Conservation (phyloP, 2,329 filamentous ascomycete genomes). For the Simplicillium sp. region DNA sequence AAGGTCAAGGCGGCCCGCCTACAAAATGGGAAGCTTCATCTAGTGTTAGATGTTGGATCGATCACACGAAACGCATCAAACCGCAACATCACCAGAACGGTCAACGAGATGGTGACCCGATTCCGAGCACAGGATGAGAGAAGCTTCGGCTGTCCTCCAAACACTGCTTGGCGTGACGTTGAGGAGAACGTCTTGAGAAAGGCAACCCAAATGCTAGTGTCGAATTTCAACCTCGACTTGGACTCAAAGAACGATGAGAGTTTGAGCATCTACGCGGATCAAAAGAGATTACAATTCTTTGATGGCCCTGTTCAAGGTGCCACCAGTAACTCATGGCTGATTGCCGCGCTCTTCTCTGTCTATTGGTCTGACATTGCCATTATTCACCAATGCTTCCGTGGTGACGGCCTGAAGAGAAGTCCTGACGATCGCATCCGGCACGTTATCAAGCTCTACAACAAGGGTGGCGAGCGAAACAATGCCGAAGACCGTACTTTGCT, state of each 20-base stretch:
- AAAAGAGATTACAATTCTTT: conserved; percentile 17
- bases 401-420: conserved; percentile 9
- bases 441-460: conserved; percentile 29
- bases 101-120: conserved; percentile 29
- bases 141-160: conserved; percentile 19
- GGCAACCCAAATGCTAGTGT: conserved; percentile 19
- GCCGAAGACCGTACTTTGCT: conserved; percentile 25
- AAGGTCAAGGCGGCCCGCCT: conserved; percentile 30
- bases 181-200: conserved; percentile 23
- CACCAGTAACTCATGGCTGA: conserved; percentile 30
- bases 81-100: conserved; percentile 25
- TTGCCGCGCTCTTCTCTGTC: conserved; percentile 33
- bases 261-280: conserved; percentile 15
- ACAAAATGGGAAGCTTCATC: conserved; percentile 33
- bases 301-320: conserved; percentile 34
- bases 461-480: conserved; percentile 30
- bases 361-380: conserved; percentile 31
- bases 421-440: conserved; percentile 17
- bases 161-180: conserved; percentile 30
- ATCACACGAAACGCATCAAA: conserved; percentile 27
- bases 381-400: conserved; percentile 26
- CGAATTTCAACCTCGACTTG: conserved; percentile 15
- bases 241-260: conserved; percentile 8
- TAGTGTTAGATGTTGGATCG: conserved; percentile 24
- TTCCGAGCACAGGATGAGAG: conserved; percentile 16